Evolutionary conservation across 441 rosid genomes (phyloP).

Genomic region (Erodium moschatum): DNA sequence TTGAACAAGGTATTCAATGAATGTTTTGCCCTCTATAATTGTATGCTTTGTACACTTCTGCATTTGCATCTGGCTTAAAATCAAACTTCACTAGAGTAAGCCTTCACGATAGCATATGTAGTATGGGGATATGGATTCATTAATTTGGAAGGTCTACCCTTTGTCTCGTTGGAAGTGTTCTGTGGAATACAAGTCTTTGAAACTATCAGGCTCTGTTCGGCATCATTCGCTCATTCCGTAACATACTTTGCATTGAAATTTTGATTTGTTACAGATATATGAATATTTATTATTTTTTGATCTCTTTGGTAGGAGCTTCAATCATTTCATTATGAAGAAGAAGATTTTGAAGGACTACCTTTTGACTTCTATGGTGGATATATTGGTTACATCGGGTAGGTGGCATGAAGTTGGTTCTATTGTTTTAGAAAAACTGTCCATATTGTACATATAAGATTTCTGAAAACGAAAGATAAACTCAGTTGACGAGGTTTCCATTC

Average conservation of each 20-base stretch:
- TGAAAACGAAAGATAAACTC: neutral
- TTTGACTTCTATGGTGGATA: conserved; percentile 89
- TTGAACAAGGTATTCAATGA: conserved; percentile 52
- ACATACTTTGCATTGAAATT: neutral
- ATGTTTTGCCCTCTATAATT: neutral
- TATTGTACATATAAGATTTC: neutral
- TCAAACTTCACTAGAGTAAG: neutral
- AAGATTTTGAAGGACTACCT: conserved; percentile 75
- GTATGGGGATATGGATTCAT: neutral
- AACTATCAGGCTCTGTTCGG: neutral
- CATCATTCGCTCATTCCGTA: neutral
- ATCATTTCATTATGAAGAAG: conserved; percentile 52
- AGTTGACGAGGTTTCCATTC: conserved; percentile 9
- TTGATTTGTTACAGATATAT: conserved; percentile 5
- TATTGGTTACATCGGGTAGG: conserved; percentile 80
- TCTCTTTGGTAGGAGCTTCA: conserved; percentile 60
- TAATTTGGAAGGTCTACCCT: neutral
- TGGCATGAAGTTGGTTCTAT: conserved; percentile 15
- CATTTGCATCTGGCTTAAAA: neutral
- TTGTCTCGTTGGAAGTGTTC: neutral
- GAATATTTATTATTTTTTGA: conserved; percentile 12
- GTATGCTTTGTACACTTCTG: neutral
- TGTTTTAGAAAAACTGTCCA: neutral
- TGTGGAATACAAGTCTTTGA: conserved; percentile 3
- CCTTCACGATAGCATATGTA: neutral